phyloP scores from a whole-genome alignment of 1,284 basidiomycete genomes.

The Uromyces viciae-fabae region DNA sequence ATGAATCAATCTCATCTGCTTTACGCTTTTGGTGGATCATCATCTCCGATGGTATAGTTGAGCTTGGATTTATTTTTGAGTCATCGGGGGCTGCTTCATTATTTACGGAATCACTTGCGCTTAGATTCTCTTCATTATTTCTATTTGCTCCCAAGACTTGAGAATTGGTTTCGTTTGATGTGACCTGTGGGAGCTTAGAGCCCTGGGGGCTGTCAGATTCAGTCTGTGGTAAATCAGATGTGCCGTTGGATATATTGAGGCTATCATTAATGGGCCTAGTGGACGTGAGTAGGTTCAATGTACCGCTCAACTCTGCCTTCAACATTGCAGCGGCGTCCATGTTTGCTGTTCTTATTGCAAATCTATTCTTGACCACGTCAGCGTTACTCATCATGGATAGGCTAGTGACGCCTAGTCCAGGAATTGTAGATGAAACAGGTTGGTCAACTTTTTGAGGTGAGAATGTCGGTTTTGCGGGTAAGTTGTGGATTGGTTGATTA shows the following conservation, averaged over 20 bases:
- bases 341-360: conserved; percentile 88
- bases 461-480: conserved; percentile 31
- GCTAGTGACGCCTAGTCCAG: conserved; percentile 23
- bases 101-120: conserved; percentile 53
- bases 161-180: conserved; percentile 48
- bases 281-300: conserved; percentile 50
- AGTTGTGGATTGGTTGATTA: not conserved
- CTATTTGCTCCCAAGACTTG: conserved; percentile 55
- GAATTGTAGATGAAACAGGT: not conserved
- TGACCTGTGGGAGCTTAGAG: not conserved
- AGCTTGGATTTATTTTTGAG: not conserved
- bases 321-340: conserved; percentile 89
- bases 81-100: conserved; percentile 45
- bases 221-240: conserved; percentile 40
- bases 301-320: conserved; percentile 78
- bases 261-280: conserved; percentile 45
- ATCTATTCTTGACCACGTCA: conserved; percentile 79
- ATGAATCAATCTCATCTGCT: conserved; percentile 58
- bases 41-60: not conserved
- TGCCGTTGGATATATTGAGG: conserved; percentile 46
- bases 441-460: conserved; percentile 34
- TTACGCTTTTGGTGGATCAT: conserved; percentile 68
- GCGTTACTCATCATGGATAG: conserved; percentile 57
- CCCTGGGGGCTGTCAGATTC: conserved; percentile 20
- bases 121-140: conserved; percentile 57